phyloP scores from a whole-genome alignment of 163 green algal species.

The Scenedesmus sp. region DNA sequence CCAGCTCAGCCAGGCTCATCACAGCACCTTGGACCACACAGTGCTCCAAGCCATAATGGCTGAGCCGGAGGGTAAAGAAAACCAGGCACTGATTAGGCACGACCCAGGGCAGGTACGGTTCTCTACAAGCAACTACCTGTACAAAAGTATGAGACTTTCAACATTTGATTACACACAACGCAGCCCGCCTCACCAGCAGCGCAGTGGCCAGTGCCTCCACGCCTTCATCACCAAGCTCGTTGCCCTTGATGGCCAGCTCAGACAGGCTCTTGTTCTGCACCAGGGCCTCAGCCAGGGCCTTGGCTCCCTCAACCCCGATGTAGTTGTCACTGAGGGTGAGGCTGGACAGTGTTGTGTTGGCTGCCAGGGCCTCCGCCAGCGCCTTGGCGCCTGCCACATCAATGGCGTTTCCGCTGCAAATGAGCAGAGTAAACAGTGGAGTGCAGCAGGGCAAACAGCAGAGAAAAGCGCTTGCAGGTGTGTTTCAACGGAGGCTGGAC shows the following conservation, averaged over 20 bases:
- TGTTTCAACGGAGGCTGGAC: constrained; percentile 75
- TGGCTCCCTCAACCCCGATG: constrained; percentile 65
- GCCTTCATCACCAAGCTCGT: constrained; percentile 93
- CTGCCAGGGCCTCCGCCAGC: constrained; percentile 80
- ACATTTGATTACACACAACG: background rate
- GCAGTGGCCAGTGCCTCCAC: constrained; percentile 82
- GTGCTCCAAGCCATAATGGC: too few species aligned
- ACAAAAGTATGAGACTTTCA: too few species aligned
- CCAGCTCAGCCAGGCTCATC: constrained; percentile 81
- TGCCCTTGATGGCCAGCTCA: constrained; percentile 93
- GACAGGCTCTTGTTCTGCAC: constrained; percentile 80
- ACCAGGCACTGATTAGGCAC: too few species aligned
- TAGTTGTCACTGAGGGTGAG: constrained; percentile 93
- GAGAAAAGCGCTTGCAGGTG: too few species aligned
- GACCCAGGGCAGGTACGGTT: background rate
- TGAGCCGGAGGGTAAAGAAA: too few species aligned
- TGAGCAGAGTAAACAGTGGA: too few species aligned
- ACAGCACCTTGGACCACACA: too few species aligned
- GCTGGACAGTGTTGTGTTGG: constrained; percentile 77
- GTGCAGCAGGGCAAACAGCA: too few species aligned
- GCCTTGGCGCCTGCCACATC: constrained; percentile 70
- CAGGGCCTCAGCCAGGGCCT: constrained; percentile 86
- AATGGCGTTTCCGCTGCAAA: constrained; percentile 62
- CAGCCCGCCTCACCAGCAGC: constrained; percentile 56
- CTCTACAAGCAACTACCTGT: too few species aligned